Base-by-base conservation (phyloP, 176 grass and related monocot genomes). In the Ensete ventricosum region DNA sequence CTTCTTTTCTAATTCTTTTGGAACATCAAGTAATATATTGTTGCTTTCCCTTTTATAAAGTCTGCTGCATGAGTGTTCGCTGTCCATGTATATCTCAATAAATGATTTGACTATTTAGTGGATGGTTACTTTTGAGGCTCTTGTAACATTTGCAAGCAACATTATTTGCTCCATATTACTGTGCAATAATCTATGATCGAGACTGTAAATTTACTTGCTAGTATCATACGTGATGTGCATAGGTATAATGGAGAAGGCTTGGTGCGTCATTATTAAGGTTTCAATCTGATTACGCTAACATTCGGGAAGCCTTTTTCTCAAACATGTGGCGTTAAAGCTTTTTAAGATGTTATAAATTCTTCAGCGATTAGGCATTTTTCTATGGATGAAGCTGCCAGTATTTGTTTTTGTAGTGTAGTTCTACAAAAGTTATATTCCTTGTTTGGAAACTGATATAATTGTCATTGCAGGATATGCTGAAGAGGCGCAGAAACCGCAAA, bases 401-500 rank as follows among this genome's bases (percentile, higher is more conserved):
- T 29, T 29, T 29, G 27, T 29, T 2, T 2, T 29, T 2, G 2
- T 29, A 29, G 1, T 29, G 27, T 29, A 29, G 27, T 29, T 29
- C 27, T 43, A 43, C 5, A 43, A 43, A 6, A 43, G 34, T 43
- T 43, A 43, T 43, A 43, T 43, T 43, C 34, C 34, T 70, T 50
- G 43, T 68, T 79, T 16, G 64, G 19, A 71, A 80, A 69, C 69
- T 9, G 27, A 49, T 69, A 52, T 11, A 20, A 84, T 65, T 11
- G 13, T 57, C 10, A 74, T 74, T 81, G 84, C 90, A 94, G 95
- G 95, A 99, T 52, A 80, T 86, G 81, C 74, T 91, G 16, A 87
- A 87, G 79, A 92, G 83, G 79, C 84, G 90, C 63, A 83, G 81
- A 79, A 91, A 83, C 77, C 77, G 82, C 62, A 94, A 89, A 82